Conservation (phyloP, 768 basidiomycete species). For the Suillus subluteus region DNA sequence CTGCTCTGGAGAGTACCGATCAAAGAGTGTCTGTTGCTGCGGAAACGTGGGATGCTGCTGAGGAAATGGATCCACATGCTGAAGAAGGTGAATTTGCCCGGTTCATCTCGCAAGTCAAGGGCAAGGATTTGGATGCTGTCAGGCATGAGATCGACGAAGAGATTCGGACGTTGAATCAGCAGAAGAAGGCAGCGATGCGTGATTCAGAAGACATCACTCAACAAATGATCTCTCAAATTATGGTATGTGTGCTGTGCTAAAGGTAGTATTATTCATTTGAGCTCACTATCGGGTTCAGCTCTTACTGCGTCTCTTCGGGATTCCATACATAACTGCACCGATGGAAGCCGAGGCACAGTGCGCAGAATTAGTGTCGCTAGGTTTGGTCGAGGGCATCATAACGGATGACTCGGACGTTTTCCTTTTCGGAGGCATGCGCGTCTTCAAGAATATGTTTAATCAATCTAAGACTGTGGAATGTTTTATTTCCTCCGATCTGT, state of each 20-base stretch:
- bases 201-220: constrained; percentile 96
- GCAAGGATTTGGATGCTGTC: constrained; percentile 79
- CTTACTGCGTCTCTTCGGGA: constrained; percentile 92
- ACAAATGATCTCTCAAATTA: constrained; percentile 90
- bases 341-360: constrained; percentile 99
- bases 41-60: constrained; percentile 78
- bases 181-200: constrained; percentile 86
- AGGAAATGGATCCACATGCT: constrained; percentile 79
- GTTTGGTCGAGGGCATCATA: constrained; percentile 94
- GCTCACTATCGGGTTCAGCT: constrained; percentile 41
- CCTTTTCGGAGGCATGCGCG: constrained; percentile 92
- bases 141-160: constrained; percentile 91
- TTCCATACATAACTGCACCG: constrained; percentile 97
- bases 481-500: constrained; percentile 83
- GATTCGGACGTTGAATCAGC: constrained; percentile 77
- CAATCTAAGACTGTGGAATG: constrained; percentile 99
- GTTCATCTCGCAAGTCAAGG: constrained; percentile 91
- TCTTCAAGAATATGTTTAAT: constrained; percentile 99
- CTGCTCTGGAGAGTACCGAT: constrained; percentile 5
- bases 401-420: constrained; percentile 99
- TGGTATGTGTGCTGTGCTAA: constrained; percentile 44
- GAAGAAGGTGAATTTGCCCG: constrained; percentile 92
- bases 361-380: constrained; percentile 83
- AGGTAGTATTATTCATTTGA: constrained; percentile 5
- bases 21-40: constrained; percentile 21